Evolutionary conservation across 108 stramenopile species (phyloP), one percentile per base, ranked within the genome.

Genomic region (Skeletonema costatum): DNA sequence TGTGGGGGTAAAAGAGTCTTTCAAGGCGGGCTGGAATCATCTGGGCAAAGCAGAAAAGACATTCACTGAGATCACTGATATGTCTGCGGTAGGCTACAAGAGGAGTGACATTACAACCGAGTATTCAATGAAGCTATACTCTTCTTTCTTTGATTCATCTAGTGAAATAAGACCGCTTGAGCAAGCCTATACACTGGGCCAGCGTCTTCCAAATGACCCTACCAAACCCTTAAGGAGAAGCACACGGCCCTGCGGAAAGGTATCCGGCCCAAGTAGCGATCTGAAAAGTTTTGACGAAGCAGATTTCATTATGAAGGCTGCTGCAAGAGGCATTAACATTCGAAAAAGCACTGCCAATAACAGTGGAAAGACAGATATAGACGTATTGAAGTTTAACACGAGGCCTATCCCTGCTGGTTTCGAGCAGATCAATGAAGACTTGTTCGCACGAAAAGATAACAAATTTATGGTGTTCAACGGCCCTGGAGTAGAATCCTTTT

Each of bases 381-480:
- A 75, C 11, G 71, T 88, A 6, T 75, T 90, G n/a, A 78, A 83
- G 32, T 86, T 87, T 58, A 85, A 82, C 38, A 65, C 78, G 29
- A 83, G 69, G 9, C 59, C 67, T 32, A 83, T 90, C 21, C 87
- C 89, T 17, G 67, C 71, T 13, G 92, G 87, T 16, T 95, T 93
- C 85, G 93, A 93, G 65, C 92, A 94, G 77, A 93, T 93, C 58
- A 93, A 94, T 48, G 92, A 93, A 56, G 93, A 92, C 58, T 87
- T 95, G 13, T 97, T 86, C 38, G 89, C 93, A 14, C 68, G 91
- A 11, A 95, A 90, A 72, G 92, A 94, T 33, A 97, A 97, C 80
- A 92, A 91, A 70, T 97, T 92, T 70, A 90, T 97, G 87, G 93
- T 97, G 11, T 94, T 97, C 80, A 97, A 97, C 83, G 93, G 88